A percentile compares a stretch with the other conserved stretches of the same genome.
Evolutionary conservation across 106 monocot genomes (phyloP).

Genomic region (Posidonia australis): DNA sequence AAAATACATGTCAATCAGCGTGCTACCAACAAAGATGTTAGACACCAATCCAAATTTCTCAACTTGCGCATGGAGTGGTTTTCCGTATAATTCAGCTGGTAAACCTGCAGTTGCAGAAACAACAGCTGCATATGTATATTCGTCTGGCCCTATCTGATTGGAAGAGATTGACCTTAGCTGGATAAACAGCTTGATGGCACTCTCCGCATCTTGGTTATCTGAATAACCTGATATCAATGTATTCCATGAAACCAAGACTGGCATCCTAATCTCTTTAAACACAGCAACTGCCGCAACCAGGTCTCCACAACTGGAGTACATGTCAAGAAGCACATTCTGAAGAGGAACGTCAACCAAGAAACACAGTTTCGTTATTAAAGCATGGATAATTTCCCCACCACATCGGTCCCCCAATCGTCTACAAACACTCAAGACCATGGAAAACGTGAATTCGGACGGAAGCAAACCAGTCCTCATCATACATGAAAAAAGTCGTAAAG

Average conservation of each 20-base stretch:
- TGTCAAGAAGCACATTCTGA: constrained; percentile 40
- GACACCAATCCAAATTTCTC: constrained; percentile 39
- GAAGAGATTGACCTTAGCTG: constrained; percentile 13
- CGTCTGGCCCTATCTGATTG: constrained; percentile 20
- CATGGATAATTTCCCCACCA: constrained; percentile 35
- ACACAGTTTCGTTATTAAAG: constrained; percentile 23
- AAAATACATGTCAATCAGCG: constrained; percentile 82
- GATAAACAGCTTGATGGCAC: constrained; percentile 31
- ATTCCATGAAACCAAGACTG: background rate
- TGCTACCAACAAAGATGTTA: constrained; percentile 50
- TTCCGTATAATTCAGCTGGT: constrained; percentile 42
- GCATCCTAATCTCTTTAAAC: background rate
- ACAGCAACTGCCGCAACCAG: background rate
- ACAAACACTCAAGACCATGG: constrained; percentile 42
- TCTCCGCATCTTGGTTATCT: constrained; percentile 14
- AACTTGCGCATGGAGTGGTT: constrained; percentile 57
- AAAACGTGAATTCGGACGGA: constrained; percentile 33
- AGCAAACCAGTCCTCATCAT: constrained; percentile 25
- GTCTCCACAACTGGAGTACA: background rate
- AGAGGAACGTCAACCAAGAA: constrained; percentile 20
- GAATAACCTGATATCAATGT: constrained; percentile 19
- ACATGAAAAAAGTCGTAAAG: constrained; percentile 12
- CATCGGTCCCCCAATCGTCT: constrained; percentile 15
- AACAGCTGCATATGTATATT: constrained; percentile 42
- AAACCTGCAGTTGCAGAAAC: constrained; percentile 32